Conservation (phyloP, 768 basidiomycete species). For the Lentinula raphanica region DNA sequence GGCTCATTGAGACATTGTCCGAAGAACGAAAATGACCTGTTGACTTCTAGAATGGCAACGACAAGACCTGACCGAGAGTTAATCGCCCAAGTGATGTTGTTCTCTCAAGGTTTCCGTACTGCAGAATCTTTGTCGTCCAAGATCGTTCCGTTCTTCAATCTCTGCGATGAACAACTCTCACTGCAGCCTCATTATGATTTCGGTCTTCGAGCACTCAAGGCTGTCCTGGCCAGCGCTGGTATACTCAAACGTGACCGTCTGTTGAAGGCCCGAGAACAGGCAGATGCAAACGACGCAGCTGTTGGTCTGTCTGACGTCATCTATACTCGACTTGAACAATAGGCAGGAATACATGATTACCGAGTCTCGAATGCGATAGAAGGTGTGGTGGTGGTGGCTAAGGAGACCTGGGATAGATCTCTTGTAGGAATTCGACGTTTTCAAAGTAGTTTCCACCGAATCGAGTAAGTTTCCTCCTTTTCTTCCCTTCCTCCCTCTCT, state of each 20-base stretch:
- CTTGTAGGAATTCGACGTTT: no score
- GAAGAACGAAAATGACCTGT: no score
- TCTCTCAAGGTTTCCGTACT: slow-evolving; percentile 98
- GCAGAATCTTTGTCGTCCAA: slow-evolving; percentile 97
- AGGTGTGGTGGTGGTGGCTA: no score
- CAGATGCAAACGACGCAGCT: slow-evolving; percentile 33
- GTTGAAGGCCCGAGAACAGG: slow-evolving; percentile 38
- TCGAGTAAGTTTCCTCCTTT: no score
- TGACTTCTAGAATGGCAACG: slow-evolving; percentile 94
- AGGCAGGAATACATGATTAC: slow-evolving; percentile 98
- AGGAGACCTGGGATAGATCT: no score
- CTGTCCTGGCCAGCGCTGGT: slow-evolving; percentile 94
- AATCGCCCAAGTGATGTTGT: slow-evolving; percentile 98
- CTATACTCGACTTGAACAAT: no score
- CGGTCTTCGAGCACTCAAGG: slow-evolving; percentile 93
- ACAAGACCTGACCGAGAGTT: slow-evolving; percentile 96
- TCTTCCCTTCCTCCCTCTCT: no score
- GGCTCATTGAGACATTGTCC: no score
- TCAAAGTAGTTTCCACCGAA: no score
- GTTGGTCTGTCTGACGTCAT: slow-evolving; percentile 61
- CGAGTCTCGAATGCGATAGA: slow-evolving; percentile 97
- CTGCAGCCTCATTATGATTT: slow-evolving; percentile 99
- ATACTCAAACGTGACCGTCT: slow-evolving; percentile 92
- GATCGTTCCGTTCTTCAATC: slow-evolving; percentile 98
- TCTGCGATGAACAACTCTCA: slow-evolving; percentile 95